Evolutionary conservation across 78 protist species (phyloP).

Genomic region (Dictyostelium brefeldianum): DNA sequence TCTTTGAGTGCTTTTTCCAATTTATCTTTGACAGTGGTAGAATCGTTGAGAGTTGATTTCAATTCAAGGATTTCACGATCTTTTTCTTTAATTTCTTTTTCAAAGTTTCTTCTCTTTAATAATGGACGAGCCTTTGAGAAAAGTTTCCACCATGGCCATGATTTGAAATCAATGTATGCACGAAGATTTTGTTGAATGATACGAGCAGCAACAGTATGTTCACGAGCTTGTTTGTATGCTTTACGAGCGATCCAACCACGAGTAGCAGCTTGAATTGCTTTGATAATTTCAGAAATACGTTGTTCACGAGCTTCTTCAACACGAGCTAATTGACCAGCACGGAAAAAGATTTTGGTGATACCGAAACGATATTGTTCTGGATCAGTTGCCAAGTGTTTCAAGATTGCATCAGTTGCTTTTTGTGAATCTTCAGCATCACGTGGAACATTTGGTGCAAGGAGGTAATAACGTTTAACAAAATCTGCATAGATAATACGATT

Average conservation of each 20-base stretch:
- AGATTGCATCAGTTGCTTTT: conserved; percentile 77
- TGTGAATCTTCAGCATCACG: conserved; percentile 78
- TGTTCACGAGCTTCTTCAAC: conserved; percentile 93
- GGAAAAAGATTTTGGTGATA: conserved; percentile 92
- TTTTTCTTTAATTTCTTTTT: conserved; percentile 86
- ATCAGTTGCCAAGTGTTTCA: conserved; percentile 77
- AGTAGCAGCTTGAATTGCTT: conserved; percentile 86
- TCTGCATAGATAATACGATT: conserved; percentile 91
- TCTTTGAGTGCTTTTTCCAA: conserved; percentile 75
- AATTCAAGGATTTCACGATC: conserved; percentile 64
- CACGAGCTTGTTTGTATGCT: conserved; percentile 82
- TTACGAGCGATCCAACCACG: conserved; percentile 91
- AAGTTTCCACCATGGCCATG: conserved; percentile 90
- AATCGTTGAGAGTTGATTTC: conserved; percentile 26
- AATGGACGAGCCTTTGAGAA: conserved; percentile 86
- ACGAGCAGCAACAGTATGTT: conserved; percentile 87
- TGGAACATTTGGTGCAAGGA: conserved; percentile 89
- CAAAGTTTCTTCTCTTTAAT: conserved; percentile 85
- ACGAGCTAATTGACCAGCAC: conserved; percentile 92
- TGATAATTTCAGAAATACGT: conserved; percentile 83
- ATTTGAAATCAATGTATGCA: conserved; percentile 86
- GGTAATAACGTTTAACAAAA: conserved; percentile 92
- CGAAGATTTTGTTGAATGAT: conserved; percentile 91
- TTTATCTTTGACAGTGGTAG: conserved; percentile 19
- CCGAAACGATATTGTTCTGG: conserved; percentile 87